Evolutionary conservation across 306 rosid genomes (phyloP), one percentile per base, ranked within the genome.

Genomic region (Carpinus viminea): DNA sequence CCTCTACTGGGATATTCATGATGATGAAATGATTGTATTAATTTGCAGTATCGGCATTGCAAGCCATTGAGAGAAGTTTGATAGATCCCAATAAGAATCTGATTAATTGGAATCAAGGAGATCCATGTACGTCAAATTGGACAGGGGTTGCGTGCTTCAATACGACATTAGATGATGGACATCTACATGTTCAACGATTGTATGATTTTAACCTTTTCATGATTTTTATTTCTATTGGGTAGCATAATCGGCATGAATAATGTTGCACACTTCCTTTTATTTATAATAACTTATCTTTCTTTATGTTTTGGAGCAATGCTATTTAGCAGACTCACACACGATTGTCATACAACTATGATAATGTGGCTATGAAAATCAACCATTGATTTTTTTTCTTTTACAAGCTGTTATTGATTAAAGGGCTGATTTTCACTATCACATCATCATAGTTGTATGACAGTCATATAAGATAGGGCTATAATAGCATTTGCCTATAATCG

Each of bases 31-130:
- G 26, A 24, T 31, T 76, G n/a, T 52, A 15, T 70, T 31, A 21
- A 8, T 57, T 65, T 81, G 80, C 89, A 88, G 91, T 83, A 57
- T 20, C 0, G 0, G 91, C 89, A 11, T 79, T 88, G 85, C 46
- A 16, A 13, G 83, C 71, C 41, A 86, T 88, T 65, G 78, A 79
- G 75, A 59, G 12, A 21, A 72, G 59, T 83, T 80, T 88, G 87
- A 31, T 79, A 56, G 91, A 88, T 76, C 83, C 86, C 18, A 66
- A 83, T 69, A 18, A 76, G 80, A 81, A 81, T 74, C 80, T 88
- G 76, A 86, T 72, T 72, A 81, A 79, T 74, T 88, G 91, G 91
- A 81, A 86, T 81, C 54, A 9, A 62, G 89, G 89, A 20, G 91
- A 88, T 17, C 89, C 91, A 43, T 88, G 91, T 72, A 70, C 73